Percentiles rank a stretch among this genome's conserved stretches.
phyloP scores from a whole-genome alignment of 192 early-diverging fungal species.

The Coemansia furcata region DNA sequence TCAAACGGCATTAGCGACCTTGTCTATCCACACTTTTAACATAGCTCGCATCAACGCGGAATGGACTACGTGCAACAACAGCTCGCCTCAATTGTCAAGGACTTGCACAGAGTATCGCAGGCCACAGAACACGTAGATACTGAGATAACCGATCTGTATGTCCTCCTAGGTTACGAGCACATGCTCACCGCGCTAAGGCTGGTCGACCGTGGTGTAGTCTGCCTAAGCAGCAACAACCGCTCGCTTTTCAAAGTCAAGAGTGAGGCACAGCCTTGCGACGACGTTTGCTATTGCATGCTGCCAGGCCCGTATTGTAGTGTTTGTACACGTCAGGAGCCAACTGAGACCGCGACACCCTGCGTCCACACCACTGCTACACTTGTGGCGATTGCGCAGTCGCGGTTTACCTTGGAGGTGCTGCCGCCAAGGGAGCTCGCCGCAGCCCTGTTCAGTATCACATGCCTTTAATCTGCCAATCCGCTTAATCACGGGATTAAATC shows the following conservation, averaged over 20 bases:
- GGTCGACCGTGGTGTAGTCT: conserved; percentile 41
- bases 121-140: neutral
- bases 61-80: conserved; percentile 50
- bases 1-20: too few species aligned
- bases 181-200: conserved; percentile 26
- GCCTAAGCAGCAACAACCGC: conserved; percentile 34
- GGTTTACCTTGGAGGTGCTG: conserved; percentile 25
- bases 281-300: conserved; percentile 43
- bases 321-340: conserved; percentile 8
- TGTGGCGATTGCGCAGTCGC: conserved; percentile 36
- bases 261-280: conserved; percentile 3
- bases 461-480: neutral
- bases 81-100: conserved; percentile 30
- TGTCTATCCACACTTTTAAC: neutral
- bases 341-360: conserved; percentile 12
- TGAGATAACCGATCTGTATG: conserved; percentile 30
- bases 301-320: conserved; percentile 41
- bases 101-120: conserved; percentile 9
- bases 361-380: conserved; percentile 42
- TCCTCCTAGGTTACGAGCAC: conserved; percentile 34
- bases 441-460: conserved; percentile 29
- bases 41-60: neutral
- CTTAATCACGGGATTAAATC: neutral
- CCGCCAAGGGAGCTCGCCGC: conserved; percentile 27
- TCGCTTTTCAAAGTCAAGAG: conserved; percentile 25